Conservation (phyloP, 371 early-diverging fungal genomes). For the Cokeromyces recurvatus region DNA sequence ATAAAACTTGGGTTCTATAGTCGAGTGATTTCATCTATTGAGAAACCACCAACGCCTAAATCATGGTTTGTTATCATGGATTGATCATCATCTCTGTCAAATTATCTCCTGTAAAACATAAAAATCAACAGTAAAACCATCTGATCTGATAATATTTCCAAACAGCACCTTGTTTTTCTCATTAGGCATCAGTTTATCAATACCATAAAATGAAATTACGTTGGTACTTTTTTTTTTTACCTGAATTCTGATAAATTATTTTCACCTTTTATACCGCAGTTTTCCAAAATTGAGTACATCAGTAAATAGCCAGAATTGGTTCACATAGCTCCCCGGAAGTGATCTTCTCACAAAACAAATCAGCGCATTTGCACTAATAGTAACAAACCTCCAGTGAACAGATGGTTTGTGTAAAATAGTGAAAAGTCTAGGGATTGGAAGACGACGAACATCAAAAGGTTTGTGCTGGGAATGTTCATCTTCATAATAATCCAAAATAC, state of each 20-base stretch:
- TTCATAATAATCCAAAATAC: background rate
- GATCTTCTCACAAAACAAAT: background rate
- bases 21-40: background rate
- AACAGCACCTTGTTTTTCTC: background rate
- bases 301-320: too few relatives aligned
- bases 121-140: background rate
- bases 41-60: background rate
- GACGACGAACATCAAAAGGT: background rate
- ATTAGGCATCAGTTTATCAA: background rate
- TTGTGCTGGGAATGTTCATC: background rate
- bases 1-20: background rate
- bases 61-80: too few relatives aligned
- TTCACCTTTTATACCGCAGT: too few relatives aligned
- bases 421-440: background rate
- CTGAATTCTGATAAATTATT: too few relatives aligned
- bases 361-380: background rate
- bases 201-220: too few relatives aligned
- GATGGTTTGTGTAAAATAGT: background rate
- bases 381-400: background rate
- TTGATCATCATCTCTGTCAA: background rate
- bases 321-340: background rate
- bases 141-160: background rate
- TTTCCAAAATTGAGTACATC: too few relatives aligned
- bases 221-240: too few relatives aligned
- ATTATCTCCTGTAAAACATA: background rate